Percentiles rank a stretch among this genome's conserved stretches.
phyloP scores from a whole-genome alignment of 2,329 filamentous ascomycete species.

The Reticulascus tulasneorum region DNA sequence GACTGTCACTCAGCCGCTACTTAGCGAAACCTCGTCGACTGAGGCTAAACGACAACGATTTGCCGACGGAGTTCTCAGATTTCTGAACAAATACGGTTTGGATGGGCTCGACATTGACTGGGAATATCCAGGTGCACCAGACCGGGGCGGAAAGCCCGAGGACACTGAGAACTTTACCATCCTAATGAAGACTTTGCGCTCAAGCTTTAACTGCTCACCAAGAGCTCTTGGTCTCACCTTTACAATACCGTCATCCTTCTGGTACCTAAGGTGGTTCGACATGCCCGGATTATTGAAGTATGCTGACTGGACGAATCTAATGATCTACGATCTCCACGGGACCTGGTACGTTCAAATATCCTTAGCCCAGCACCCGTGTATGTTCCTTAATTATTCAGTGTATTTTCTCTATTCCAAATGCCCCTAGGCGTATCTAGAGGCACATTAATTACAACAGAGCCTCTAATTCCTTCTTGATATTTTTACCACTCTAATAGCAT shows the following conservation, averaged over 20 bases:
- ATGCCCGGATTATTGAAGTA: conserved; percentile 14
- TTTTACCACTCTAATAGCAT: too few relatives aligned
- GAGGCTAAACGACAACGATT: conserved; percentile 23
- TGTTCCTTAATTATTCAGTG: too few relatives aligned
- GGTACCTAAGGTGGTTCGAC: conserved; percentile 24
- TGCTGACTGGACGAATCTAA: conserved; percentile 38
- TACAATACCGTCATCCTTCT: conserved; percentile 21
- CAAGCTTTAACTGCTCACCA: neutral
- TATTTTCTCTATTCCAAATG: too few relatives aligned
- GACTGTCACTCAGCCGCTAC: conserved; percentile 7
- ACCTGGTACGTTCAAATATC: too few relatives aligned
- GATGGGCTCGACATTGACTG: conserved; percentile 38
- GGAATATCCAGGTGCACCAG: conserved; percentile 35
- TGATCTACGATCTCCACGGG: conserved; percentile 7
- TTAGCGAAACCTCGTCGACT: conserved; percentile 27
- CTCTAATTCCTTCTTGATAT: too few relatives aligned
- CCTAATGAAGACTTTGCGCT: conserved; percentile 14
- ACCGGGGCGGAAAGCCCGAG: conserved; percentile 28
- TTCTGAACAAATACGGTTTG: neutral
- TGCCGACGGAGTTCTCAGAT: neutral
- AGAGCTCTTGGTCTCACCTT: conserved; percentile 22
- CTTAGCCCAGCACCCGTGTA: too few relatives aligned
- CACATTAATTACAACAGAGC: too few relatives aligned
- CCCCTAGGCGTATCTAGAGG: too few relatives aligned
- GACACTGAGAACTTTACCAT: conserved; percentile 29